A percentile compares a stretch with the other conserved stretches of the same genome.
Conservation (phyloP, 2,329 filamentous ascomycete species). For the Stenocarpella maydis region DNA sequence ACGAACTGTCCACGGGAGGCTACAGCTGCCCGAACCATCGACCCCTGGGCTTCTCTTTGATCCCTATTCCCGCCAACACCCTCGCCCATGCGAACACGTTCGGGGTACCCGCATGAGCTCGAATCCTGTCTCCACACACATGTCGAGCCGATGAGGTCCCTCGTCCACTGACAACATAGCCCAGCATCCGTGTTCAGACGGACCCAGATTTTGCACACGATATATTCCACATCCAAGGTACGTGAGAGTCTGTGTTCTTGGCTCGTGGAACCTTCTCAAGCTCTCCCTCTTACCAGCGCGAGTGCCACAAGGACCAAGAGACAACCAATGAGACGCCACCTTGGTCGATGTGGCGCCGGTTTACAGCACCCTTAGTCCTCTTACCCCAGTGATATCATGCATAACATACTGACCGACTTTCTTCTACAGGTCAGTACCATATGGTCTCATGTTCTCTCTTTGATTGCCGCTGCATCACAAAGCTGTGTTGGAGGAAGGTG, state of each 20-base stretch:
- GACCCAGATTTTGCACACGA: slow-evolving; percentile 38
- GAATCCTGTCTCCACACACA: slow-evolving; percentile 46
- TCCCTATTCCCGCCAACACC: slow-evolving; percentile 47
- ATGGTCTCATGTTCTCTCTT: slow-evolving; percentile 32
- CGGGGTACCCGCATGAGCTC: slow-evolving; percentile 54
- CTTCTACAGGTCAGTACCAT: slow-evolving; percentile 34
- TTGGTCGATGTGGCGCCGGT: slow-evolving; percentile 28
- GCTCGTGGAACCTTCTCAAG: slow-evolving; percentile 28
- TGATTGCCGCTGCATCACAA: slow-evolving; percentile 32
- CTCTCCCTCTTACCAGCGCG: slow-evolving; percentile 13
- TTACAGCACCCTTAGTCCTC: slow-evolving; percentile 27
- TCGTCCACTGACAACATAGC: slow-evolving; percentile 40
- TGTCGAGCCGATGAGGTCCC: slow-evolving; percentile 23
- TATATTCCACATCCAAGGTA: slow-evolving; percentile 43
- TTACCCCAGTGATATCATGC: slow-evolving; percentile 31
- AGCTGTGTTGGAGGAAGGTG: slow-evolving; percentile 26
- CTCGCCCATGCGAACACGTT: slow-evolving; percentile 55
- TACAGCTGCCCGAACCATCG: slow-evolving; percentile 37
- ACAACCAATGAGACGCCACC: slow-evolving; percentile 23
- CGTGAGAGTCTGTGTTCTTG: slow-evolving; percentile 12
- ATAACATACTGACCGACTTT: slow-evolving; percentile 36
- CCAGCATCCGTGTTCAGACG: slow-evolving; percentile 34
- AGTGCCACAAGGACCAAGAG: slow-evolving; percentile 13
- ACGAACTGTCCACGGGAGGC: slow-evolving; percentile 47
- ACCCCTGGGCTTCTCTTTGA: slow-evolving; percentile 41